Evolutionary conservation across 2,329 filamentous ascomycete species (phyloP).

Genomic region (Aspergillus hiratsukae): DNA sequence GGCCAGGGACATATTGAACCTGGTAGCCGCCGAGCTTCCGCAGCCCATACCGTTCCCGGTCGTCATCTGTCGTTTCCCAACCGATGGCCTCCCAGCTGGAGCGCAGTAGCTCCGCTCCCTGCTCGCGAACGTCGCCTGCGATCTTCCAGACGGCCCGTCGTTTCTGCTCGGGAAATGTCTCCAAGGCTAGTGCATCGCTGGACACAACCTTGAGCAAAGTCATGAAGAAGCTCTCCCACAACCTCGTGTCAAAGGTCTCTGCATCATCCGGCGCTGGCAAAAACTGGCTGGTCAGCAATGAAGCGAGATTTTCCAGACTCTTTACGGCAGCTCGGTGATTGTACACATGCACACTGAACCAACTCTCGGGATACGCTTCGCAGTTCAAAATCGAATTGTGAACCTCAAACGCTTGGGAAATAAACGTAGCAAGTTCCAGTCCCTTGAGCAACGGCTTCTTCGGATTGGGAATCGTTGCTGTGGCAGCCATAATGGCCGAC

Average conservation of each 20-base stretch:
- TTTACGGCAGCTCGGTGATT: slow-evolving; percentile 87
- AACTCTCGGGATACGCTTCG: slow-evolving; percentile 81
- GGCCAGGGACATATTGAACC: slow-evolving; percentile 91
- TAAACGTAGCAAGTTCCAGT: slow-evolving; percentile 67
- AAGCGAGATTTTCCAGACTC: slow-evolving; percentile 75
- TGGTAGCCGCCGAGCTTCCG: slow-evolving; percentile 91
- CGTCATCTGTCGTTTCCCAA: slow-evolving; percentile 84
- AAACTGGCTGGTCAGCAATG: slow-evolving; percentile 75
- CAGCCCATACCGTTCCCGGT: slow-evolving; percentile 71
- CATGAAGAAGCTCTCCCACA: slow-evolving; percentile 92
- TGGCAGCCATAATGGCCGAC: slow-evolving; percentile 76
- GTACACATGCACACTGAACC: slow-evolving; percentile 91
- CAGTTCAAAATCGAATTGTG: slow-evolving; percentile 85
- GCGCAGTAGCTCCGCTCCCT: slow-evolving; percentile 79
- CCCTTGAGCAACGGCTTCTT: slow-evolving; percentile 75
- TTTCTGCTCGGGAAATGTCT: slow-evolving; percentile 97
- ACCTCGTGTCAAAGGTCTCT: slow-evolving; percentile 83
- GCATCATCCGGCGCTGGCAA: slow-evolving; percentile 87
- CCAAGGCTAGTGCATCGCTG: slow-evolving; percentile 81
- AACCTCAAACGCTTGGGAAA: slow-evolving; percentile 76
- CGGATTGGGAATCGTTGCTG: slow-evolving; percentile 68
- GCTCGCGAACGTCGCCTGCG: slow-evolving; percentile 88
- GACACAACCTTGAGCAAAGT: slow-evolving; percentile 84
- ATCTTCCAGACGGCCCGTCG: slow-evolving; percentile 97
- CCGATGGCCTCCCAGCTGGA: slow-evolving; percentile 93